Base-by-base conservation (phyloP, 192 early-diverging fungal genomes). In the Entomortierella beljakovae region DNA sequence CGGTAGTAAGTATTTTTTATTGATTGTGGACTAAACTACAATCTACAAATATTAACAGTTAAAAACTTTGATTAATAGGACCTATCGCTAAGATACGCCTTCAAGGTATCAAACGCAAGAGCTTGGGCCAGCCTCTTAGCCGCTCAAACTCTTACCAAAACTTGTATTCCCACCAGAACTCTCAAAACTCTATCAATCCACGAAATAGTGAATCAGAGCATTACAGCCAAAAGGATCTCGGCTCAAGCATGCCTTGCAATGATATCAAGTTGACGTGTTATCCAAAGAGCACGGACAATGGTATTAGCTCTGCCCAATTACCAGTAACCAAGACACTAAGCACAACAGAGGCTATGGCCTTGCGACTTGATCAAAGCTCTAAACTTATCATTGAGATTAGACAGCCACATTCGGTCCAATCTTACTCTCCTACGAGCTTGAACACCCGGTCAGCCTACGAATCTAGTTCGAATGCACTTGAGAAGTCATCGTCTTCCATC, bases 261-360 rank as follows among this genome's bases (percentile, higher is more conserved):
- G 23, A 31, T n/a, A 68, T 76, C 53, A 76, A 76, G 54, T 26
- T 76, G 59, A 76, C 64, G 7, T 76, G 72, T 28, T 76, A 62
- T 50, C 72, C 72, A 1, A 57, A 37, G 13, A 34, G 28, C 0
- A 38, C 16, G 25, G 15, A 46, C 10, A 61, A 58, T 50, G 61
- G 66, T 32, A 59, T 28, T 7, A 25, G 37, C 8, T 37, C 57
- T 46, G 22, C 46, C 7, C 42, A 53, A 25, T 43, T 28, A 0
- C 57, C 64, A 2, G 66, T 49, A 6, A 42, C 43, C 8, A 59
- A 42, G 22, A 62, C 59, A n/a, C 28, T 68, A 38, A 58, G 61
- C 18, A 68, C 64, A 5, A 26, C 51, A 2, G 57, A 65, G 7
- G 64, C 64, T 8, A 29, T 67, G 32, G 72, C 72, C 5, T 5